Conservation (phyloP, 2,329 filamentous ascomycete species). For the Boeremia lycopersici region DNA sequence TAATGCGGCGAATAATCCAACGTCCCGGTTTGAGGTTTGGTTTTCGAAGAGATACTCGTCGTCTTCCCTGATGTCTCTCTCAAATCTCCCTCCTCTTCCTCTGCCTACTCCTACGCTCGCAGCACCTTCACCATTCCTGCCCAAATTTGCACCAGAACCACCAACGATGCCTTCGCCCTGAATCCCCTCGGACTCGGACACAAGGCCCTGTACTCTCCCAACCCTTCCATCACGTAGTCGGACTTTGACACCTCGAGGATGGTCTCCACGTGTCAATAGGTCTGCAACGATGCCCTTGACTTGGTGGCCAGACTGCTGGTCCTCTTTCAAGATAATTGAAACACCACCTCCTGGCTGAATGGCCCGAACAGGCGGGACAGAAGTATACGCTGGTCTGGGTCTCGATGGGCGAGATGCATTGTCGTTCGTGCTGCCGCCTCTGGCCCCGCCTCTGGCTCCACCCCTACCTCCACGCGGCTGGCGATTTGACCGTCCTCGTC, state of each 20-base stretch:
- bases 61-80: constrained; percentile 36
- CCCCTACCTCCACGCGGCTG: constrained; percentile 27
- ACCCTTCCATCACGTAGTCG: constrained; percentile 73
- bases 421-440: constrained; percentile 7
- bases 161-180: constrained; percentile 36
- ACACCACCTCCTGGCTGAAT: constrained; percentile 67
- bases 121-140: constrained; percentile 33
- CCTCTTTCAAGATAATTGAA: constrained; percentile 75
- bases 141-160: constrained; percentile 29
- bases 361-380: constrained; percentile 28
- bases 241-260: constrained; percentile 80
- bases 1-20: constrained; percentile 30
- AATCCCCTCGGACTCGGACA: constrained; percentile 27
- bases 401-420: constrained; percentile 8
- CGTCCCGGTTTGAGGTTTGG: constrained; percentile 9
- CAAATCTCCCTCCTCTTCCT: constrained; percentile 25
- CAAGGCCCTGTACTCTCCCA: constrained; percentile 73
- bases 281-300: constrained; percentile 71
- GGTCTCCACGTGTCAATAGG: constrained; percentile 73
- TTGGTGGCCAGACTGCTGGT: constrained; percentile 75
- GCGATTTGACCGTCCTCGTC: constrained; percentile 37
- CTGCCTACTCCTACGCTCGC: constrained; percentile 13
- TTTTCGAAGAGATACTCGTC: constrained; percentile 41
- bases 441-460: constrained; percentile 9
- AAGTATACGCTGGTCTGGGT: constrained; percentile 16